Evolutionary conservation across 768 basidiomycete genomes (phyloP).

Genomic region (Agaricus bisporus): DNA sequence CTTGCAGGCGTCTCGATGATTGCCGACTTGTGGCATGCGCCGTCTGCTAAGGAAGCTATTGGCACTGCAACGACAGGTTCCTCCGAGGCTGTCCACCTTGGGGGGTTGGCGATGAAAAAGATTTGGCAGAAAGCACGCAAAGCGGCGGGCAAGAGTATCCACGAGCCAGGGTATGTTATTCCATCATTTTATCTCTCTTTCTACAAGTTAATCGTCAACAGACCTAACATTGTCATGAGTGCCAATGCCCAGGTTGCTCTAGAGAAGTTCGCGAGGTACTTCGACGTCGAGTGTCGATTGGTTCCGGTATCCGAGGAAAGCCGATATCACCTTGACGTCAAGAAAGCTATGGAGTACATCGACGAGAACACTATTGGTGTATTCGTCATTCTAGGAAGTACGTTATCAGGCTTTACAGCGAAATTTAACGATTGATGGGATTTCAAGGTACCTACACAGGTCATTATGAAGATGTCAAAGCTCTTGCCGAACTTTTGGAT

Average conservation of each 20-base stretch:
- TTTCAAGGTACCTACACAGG: slow-evolving; percentile 54
- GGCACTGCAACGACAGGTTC: slow-evolving; percentile 71
- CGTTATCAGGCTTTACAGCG: slow-evolving; percentile 23
- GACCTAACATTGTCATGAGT: slow-evolving; percentile 62
- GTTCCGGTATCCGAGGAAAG: slow-evolving; percentile 46
- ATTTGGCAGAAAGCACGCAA: slow-evolving; percentile 66
- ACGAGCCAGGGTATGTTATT: slow-evolving; percentile 59
- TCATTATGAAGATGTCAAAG: slow-evolving; percentile 75
- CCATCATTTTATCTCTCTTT: background rate
- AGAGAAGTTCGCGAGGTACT: slow-evolving; percentile 69
- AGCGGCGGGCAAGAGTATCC: slow-evolving; percentile 60
- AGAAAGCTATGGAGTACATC: slow-evolving; percentile 56
- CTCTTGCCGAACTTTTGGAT: slow-evolving; percentile 71
- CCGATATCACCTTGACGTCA: slow-evolving; percentile 50
- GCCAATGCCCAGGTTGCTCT: slow-evolving; percentile 71
- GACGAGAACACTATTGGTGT: slow-evolving; percentile 76
- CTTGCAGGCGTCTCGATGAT: slow-evolving; percentile 39
- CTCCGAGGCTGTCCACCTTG: slow-evolving; percentile 67
- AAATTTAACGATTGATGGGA: slow-evolving; percentile 37
- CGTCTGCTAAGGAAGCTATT: slow-evolving; percentile 52
- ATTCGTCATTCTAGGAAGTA: slow-evolving; percentile 45
- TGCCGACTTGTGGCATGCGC: slow-evolving; percentile 66
- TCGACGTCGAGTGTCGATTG: slow-evolving; percentile 59
- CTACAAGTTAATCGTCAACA: slow-evolving; percentile 13
- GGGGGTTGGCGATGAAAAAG: slow-evolving; percentile 72